Conservation (phyloP, 257 asterid species). For the Penstemon davidsonii region DNA sequence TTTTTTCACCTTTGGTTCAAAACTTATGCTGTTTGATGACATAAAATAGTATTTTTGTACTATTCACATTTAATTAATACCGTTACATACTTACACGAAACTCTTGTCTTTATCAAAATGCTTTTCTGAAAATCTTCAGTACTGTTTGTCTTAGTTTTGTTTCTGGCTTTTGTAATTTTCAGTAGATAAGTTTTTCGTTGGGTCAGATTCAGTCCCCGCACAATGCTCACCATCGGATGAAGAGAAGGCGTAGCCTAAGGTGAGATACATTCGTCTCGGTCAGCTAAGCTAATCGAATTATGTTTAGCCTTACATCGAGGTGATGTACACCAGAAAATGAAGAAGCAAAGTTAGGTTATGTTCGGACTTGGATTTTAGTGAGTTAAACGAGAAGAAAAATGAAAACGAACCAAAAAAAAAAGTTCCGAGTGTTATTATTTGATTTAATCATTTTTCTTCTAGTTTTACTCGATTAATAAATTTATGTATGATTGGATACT, state of each 20-base stretch:
- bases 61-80: no score
- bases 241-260: conserved; percentile 44
- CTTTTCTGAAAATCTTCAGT: no score
- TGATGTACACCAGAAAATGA: background rate
- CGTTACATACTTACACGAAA: no score
- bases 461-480: background rate
- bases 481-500: conserved; percentile 1
- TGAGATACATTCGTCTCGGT: conserved; percentile 4
- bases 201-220: conserved; percentile 54
- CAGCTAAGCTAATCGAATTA: background rate
- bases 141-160: conserved; percentile 1
- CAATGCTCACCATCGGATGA: conserved; percentile 59
- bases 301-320: background rate
- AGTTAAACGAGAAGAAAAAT: no score
- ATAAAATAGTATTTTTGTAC: background rate
- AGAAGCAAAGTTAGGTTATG: conserved; percentile 1
- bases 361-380: no score
- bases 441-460: conserved; percentile 3
- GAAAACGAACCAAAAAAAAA: background rate
- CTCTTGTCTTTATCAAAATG: no score
- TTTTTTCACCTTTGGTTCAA: background rate
- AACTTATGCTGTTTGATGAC: background rate
- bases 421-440: conserved; percentile 4
- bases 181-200: conserved; percentile 76
- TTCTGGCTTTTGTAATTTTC: conserved; percentile 30